Evolutionary conservation across 495 filamentous ascomycete genomes (phyloP), one percentile per base, ranked within the genome.

Genomic region (Astrothelium subdiscretum): DNA sequence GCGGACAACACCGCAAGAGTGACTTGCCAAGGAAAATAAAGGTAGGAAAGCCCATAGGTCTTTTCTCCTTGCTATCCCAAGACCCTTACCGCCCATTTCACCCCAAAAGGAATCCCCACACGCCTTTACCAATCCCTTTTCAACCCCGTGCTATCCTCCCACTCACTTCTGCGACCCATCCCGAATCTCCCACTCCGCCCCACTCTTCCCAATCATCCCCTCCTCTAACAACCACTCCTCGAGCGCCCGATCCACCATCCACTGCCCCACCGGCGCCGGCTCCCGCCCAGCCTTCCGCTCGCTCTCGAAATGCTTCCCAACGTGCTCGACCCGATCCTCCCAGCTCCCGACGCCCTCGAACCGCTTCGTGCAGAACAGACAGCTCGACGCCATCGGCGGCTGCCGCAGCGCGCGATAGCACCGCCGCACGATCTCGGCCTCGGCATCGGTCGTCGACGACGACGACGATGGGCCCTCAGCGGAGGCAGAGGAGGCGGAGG

Each of bases 311-410:
- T 95, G 91, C 57, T 85, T 83, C 0, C 88, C 92, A 11, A 96
- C 86, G 72, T 97, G 92, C 72, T 97, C 92, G 84, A 96, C 90
- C 24, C 91, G 79, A 52, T 84, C 78, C 61, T 96, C 88, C 91
- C 91, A 97, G 31, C 81, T 84, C 2, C 74, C 78, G 2, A 65
- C 29, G 10, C 88, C 89, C 2, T 75, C 70, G 67, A 96, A 97
- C 5, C 66, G 62, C 35, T 70, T 38, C 0, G 59, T 65, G 69
- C 92, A 97, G 65, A 87, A 86, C 2, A 85, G 83, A 65, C 92
- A 97, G 13, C 61, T 69, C 71, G 86, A 87, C 42, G 73, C 68
- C 4, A 68, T 70, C 0, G 92, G 92, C 0, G 87, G 75, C 1
- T 76, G 61, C 24, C 91, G 83, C 12, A 87, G 81, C 26, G 73